phyloP scores from a whole-genome alignment of 73 alveolate species.

The Tetrahymena borealis region DNA sequence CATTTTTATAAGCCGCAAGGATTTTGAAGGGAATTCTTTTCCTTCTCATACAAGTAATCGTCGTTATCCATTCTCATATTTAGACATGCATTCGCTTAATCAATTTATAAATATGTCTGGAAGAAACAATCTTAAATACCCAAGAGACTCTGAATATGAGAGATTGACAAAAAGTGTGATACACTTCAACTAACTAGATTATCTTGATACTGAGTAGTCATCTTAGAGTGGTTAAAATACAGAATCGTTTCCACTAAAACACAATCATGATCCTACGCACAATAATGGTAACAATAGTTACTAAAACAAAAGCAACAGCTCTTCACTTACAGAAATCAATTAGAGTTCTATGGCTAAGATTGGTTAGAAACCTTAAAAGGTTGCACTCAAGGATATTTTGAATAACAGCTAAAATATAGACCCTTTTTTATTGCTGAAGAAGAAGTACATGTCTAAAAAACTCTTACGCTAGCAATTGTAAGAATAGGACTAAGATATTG shows the following conservation, averaged over 20 bases:
- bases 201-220: background rate
- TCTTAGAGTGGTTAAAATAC: background rate
- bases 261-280: background rate
- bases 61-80: background rate
- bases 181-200: background rate
- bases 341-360: background rate
- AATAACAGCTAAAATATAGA: background rate
- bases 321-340: background rate
- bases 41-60: background rate
- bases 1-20: background rate
- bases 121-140: background rate
- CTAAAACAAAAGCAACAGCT: background rate
- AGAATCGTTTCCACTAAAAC: background rate
- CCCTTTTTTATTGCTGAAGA: background rate
- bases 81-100: background rate
- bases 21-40: background rate
- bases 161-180: background rate
- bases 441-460: background rate
- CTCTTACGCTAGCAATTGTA: background rate
- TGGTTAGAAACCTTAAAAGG: background rate
- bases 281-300: background rate
- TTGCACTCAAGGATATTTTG: background rate
- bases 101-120: background rate
- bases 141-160: background rate
- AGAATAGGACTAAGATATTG: background rate